Evolutionary conservation across 352 stramenopile species (phyloP).

Genomic region (Pythium coloratum): DNA sequence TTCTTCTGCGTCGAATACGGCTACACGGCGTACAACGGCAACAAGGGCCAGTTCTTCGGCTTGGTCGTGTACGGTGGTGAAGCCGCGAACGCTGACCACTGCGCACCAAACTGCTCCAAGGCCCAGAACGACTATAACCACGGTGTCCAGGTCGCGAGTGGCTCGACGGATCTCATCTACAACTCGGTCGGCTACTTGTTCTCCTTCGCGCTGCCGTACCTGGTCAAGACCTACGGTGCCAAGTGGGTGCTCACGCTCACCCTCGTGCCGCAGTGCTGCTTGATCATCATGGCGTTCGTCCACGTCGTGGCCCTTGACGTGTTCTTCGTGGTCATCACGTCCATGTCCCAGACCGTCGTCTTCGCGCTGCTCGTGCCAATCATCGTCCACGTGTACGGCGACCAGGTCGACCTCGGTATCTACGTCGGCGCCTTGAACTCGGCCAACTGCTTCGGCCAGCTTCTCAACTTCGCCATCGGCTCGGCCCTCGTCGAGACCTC

Average conservation of each 20-base stretch:
- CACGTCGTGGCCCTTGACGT: conserved; percentile 39
- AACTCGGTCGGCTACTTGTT: conserved; percentile 46
- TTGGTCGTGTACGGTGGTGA: conserved; percentile 40
- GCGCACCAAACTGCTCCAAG: conserved; percentile 20
- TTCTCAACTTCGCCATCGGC: conserved; percentile 70
- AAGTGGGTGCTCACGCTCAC: conserved; percentile 34
- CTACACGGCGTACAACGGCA: conserved; percentile 63
- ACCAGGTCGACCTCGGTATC: conserved; percentile 52
- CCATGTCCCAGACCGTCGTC: conserved; percentile 52
- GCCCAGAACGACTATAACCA: conserved; percentile 43
- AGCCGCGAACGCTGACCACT: not conserved
- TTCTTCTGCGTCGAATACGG: conserved; percentile 55
- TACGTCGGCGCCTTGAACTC: conserved; percentile 77
- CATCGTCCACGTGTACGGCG: conserved; percentile 65
- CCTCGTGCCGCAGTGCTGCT: conserved; percentile 43
- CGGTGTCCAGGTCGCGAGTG: conserved; percentile 49
- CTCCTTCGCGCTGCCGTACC: conserved; percentile 23
- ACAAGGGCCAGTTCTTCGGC: conserved; percentile 64
- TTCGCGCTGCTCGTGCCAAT: conserved; percentile 76
- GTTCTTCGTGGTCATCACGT: conserved; percentile 40
- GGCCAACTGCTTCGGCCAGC: conserved; percentile 65
- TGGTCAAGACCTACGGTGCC: conserved; percentile 28
- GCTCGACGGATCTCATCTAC: conserved; percentile 36
- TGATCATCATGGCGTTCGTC: conserved; percentile 54
- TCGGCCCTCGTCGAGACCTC: conserved; percentile 60